Base-by-base conservation (phyloP, 495 filamentous ascomycete species). In the Cryomyces minteri region DNA sequence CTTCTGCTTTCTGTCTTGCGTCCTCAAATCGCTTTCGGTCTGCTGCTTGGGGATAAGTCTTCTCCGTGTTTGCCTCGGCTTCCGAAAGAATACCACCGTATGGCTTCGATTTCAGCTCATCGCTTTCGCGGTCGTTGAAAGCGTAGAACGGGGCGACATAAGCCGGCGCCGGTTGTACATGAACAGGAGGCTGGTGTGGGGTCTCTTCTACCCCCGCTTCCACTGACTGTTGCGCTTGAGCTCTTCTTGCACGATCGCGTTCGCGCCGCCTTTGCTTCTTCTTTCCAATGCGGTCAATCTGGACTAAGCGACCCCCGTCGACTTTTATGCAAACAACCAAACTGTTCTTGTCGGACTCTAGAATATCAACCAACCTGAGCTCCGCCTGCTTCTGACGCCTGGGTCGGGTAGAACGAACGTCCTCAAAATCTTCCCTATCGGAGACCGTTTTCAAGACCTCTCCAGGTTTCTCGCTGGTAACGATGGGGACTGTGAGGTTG, bases 21-120 rank as follows among this genome's bases (percentile, higher is more conserved):
- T 79, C 71, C 52, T 95, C 86, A 45, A 98, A 98, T 11, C 76
- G 72, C 38, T 80, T 77, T 30, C 88, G 76, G 53, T 98, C 90
- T 37, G 71, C 65, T 50, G 77, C 72, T 39, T 76, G 71, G 2
- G 90, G 92, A 39, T 94, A 69, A 0, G 88, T 95, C 51, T 80
- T 83, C 0, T 79, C 74, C 0, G 92, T 98, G 53, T 95, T 86
- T 2, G 88, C 86, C 56, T 98, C 90, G 7, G 74, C 69, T 60
- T 95, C 87, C 2, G 72, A 79, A 34, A 98, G 64, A 38, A 96
- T 94, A 6, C 90, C 90, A 39, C 90, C 92, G 54, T 96, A 98
- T 2, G 92, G 90, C 58, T 94, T 98, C 11, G 79, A 80, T 57
- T 92, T 93, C 8, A 73, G 62, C 52, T 95, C 88, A 50, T 96